These are phyloP conservation scores for Penicillium bovifimosum DNA, from an alignment of 495 filamentous ascomycete genomes.

Conservation along the genomic window DNA sequence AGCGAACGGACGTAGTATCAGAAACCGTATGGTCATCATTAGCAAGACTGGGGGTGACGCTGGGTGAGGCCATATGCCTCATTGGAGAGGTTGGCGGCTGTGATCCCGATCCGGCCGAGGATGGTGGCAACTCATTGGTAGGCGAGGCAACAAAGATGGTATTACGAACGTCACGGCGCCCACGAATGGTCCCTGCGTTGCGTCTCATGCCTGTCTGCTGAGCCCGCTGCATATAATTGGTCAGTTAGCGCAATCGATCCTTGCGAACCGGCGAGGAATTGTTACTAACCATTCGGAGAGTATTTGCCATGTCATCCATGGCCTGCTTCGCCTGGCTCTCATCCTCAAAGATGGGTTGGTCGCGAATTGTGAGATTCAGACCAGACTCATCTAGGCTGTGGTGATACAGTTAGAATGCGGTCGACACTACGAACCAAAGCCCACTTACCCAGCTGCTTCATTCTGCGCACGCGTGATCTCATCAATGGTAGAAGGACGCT, in stretches of 20 bases:
- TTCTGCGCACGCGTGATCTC: conserved; percentile 79
- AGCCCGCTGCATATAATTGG: conserved; percentile 36
- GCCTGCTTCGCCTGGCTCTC: conserved; percentile 83
- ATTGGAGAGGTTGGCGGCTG: conserved; percentile 33
- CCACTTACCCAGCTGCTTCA: conserved; percentile 60
- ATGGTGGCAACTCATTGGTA: conserved; percentile 12
- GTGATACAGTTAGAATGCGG: conserved; percentile 19
- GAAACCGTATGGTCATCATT: conserved; percentile 60
- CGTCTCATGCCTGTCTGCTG: conserved; percentile 55
- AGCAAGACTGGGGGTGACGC: conserved; percentile 21
- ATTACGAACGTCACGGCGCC: conserved; percentile 85
- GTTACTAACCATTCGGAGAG: conserved; percentile 58
- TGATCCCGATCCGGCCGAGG: conserved; percentile 10
- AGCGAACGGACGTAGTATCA: conserved; percentile 88
- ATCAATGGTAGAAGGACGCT: conserved; percentile 63
- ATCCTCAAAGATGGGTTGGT: conserved; percentile 90
- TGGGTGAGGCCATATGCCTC: conserved; percentile 43
- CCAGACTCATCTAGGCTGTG: conserved; percentile 59
- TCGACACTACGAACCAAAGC: not conserved
- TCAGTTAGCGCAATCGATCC: conserved; percentile 16
- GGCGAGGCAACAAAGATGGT: conserved; percentile 69
- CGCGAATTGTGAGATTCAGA: conserved; percentile 88
- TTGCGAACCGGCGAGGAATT: not conserved
- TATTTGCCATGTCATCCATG: conserved; percentile 85
- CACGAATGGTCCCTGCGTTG: conserved; percentile 73